phyloP scores from a whole-genome alignment of 1,284 basidiomycete species.

The Pterulicium gracile region DNA sequence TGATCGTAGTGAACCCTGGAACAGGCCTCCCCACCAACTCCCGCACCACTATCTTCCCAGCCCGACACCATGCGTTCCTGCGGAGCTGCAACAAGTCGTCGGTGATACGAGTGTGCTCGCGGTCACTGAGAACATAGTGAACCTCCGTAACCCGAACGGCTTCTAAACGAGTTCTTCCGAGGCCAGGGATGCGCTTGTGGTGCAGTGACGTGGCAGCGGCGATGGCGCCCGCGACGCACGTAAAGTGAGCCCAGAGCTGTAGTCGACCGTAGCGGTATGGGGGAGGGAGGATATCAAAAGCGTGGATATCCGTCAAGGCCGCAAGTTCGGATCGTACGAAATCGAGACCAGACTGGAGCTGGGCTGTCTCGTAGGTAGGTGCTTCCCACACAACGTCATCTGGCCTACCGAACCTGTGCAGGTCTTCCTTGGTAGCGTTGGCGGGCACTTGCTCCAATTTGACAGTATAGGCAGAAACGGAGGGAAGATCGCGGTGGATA shows the following conservation, averaged over 20 bases:
- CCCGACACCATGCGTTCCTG: constrained; percentile 16
- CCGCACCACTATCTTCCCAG: constrained; percentile 17
- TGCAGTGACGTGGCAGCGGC: constrained; percentile 35
- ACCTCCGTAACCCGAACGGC: constrained; percentile 38
- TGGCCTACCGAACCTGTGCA: constrained; percentile 34
- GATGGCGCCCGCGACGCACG: constrained; percentile 34
- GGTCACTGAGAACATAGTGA: constrained; percentile 17
- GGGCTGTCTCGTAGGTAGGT: constrained; percentile 33
- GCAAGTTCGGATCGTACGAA: constrained; percentile 17
- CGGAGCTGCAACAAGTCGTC: neutral
- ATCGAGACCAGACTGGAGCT: neutral
- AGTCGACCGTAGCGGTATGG: constrained; percentile 40
- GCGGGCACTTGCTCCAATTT: constrained; percentile 42
- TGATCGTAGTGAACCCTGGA: constrained; percentile 25
- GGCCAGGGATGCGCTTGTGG: constrained; percentile 27
- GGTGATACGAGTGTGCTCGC: constrained; percentile 15
- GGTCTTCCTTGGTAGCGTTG: constrained; percentile 25
- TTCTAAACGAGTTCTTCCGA: constrained; percentile 30
- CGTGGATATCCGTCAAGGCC: constrained; percentile 26
- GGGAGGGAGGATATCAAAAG: constrained; percentile 35
- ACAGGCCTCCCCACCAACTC: constrained; percentile 15
- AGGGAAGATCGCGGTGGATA: constrained; percentile 44
- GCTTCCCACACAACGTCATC: constrained; percentile 39
- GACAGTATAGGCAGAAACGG: constrained; percentile 43
- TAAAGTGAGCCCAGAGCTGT: constrained; percentile 42